phyloP scores from a whole-genome alignment of 352 stramenopile species.

The Pythium folliculosum region DNA sequence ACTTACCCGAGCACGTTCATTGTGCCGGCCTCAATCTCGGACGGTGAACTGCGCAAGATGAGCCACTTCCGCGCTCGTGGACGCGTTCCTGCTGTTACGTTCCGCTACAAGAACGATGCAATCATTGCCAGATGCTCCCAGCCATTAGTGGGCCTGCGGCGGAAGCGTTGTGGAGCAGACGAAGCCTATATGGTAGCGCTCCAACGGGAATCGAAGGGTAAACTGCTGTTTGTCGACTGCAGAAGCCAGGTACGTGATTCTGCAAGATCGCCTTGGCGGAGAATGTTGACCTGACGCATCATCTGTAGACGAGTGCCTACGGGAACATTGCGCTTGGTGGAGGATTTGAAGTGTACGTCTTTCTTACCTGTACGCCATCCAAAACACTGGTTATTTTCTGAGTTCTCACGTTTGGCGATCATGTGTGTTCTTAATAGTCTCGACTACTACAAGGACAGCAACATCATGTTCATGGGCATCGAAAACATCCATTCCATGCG shows the following conservation, averaged over 20 bases:
- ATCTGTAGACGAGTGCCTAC: slow-evolving; percentile 74
- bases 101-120: slow-evolving; percentile 88
- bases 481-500: slow-evolving; percentile 94
- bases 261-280: too few species aligned
- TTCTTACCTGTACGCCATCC: not conserved
- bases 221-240: slow-evolving; percentile 81
- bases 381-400: too few species aligned
- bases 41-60: slow-evolving; percentile 88
- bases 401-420: slow-evolving; percentile 19
- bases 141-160: slow-evolving; percentile 93
- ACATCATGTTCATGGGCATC: slow-evolving; percentile 88
- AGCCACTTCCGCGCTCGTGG: slow-evolving; percentile 91
- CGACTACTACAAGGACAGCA: slow-evolving; percentile 83
- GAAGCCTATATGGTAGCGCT: slow-evolving; percentile 80
- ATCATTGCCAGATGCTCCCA: slow-evolving; percentile 94
- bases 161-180: slow-evolving; percentile 91
- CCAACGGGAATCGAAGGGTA: slow-evolving; percentile 54
- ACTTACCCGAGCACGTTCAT: slow-evolving; percentile 87
- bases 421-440: slow-evolving; percentile 27
- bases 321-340: slow-evolving; percentile 79
- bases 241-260: slow-evolving; percentile 54
- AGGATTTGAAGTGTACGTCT: slow-evolving; percentile 83
- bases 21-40: slow-evolving; percentile 91
- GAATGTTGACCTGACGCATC: not conserved
- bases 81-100: slow-evolving; percentile 92